phyloP scores from a whole-genome alignment of 2,329 filamentous ascomycete species.

The Pseudophaeomoniella oleicola region DNA sequence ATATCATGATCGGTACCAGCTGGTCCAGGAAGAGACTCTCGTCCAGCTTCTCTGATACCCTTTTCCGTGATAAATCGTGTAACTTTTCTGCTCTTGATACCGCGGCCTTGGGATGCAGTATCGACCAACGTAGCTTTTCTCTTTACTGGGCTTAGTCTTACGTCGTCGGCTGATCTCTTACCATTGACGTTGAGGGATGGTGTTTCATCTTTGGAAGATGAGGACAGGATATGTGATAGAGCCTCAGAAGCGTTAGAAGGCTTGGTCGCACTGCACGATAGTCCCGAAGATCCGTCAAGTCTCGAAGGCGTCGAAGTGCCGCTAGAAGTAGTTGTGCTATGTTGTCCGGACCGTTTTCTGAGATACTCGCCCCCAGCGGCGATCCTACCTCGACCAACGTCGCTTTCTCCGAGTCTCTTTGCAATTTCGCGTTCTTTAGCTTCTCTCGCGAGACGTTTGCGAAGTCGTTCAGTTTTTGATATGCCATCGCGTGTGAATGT shows the following conservation, averaged over 20 bases:
- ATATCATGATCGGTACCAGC: conserved; percentile 29
- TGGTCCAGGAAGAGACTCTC: conserved; percentile 50
- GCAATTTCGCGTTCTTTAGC: conserved; percentile 30
- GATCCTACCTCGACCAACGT: conserved; percentile 12
- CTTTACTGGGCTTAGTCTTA: conserved; percentile 24
- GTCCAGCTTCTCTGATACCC: conserved; percentile 61
- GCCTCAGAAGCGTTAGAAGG: background rate
- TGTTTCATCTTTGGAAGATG: conserved; percentile 1
- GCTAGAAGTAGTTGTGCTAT: background rate
- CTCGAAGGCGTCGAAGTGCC: background rate
- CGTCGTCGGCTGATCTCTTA: conserved; percentile 21
- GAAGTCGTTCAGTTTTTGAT: conserved; percentile 26
- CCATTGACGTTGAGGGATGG: conserved; percentile 2
- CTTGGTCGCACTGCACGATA: background rate
- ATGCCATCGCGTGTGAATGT: conserved; percentile 23
- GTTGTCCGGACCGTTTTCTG: conserved; percentile 12
- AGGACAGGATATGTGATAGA: conserved; percentile 2
- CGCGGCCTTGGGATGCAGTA: conserved; percentile 14
- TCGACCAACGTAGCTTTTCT: conserved; percentile 17
- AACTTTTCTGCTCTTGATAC: conserved; percentile 32
- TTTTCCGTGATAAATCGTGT: conserved; percentile 67
- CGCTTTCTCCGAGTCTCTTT: conserved; percentile 19
- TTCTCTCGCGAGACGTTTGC: conserved; percentile 26
- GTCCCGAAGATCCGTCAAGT: background rate
- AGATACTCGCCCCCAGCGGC: conserved; percentile 30